Evolutionary conservation across 108 stramenopile species (phyloP).

Genomic region (Asterionellopsis glacialis): DNA sequence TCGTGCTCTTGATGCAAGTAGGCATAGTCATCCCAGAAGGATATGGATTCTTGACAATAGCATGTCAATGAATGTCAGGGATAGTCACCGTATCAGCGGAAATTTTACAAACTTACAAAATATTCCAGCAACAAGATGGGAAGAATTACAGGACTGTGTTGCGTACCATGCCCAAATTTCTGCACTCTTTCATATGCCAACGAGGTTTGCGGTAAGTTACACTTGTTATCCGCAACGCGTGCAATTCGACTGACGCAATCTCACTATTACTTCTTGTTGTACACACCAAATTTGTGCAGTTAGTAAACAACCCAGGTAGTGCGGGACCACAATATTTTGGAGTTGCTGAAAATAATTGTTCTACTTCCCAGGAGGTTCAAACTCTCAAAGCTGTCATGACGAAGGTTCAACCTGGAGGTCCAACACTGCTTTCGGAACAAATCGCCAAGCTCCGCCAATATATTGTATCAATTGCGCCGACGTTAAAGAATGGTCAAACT

Average conservation of each 20-base stretch:
- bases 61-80: conserved; percentile 6
- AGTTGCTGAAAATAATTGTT: conserved; percentile 23
- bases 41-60: conserved; percentile 19
- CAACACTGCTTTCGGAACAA: conserved; percentile 46
- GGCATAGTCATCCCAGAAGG: conserved; percentile 6
- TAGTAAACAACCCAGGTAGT: conserved; percentile 33
- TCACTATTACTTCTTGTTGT: not conserved
- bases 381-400: conserved; percentile 25
- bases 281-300: conserved; percentile 10
- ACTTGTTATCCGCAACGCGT: not conserved
- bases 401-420: conserved; percentile 33
- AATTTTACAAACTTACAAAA: conserved; percentile 7
- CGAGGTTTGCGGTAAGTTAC: conserved; percentile 35
- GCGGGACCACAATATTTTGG: conserved; percentile 30
- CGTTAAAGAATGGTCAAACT: conserved; percentile 13
- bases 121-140: conserved; percentile 60
- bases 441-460: conserved; percentile 14
- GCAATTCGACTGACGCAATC: not conserved
- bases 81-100: conserved; percentile 3
- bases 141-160: conserved; percentile 53
- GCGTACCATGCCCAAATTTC: conserved; percentile 56
- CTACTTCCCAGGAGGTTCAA: conserved; percentile 11
- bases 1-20: not conserved
- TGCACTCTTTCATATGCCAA: conserved; percentile 41
- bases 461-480: conserved; percentile 13